A percentile compares a stretch with the other conserved stretches of the same genome.
phyloP scores from a whole-genome alignment of 108 stramenopile genomes.

The Nitzschia sp. region DNA sequence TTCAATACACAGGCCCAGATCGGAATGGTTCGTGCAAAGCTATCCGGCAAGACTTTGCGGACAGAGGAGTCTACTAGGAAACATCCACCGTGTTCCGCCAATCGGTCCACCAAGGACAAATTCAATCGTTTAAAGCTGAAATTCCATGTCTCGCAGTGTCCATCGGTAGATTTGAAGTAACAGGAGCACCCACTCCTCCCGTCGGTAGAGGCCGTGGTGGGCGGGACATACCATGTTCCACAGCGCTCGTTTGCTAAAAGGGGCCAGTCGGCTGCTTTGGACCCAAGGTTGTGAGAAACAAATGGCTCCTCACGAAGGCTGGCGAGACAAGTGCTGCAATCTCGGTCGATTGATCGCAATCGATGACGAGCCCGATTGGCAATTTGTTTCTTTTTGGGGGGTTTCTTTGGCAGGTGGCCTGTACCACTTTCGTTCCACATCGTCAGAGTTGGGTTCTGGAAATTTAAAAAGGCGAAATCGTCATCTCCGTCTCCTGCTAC shows the following conservation, averaged over 20 bases:
- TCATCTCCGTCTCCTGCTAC: too few relatives aligned
- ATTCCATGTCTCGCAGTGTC: conserved; percentile 58
- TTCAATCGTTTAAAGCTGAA: conserved; percentile 69
- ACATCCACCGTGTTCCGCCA: conserved; percentile 27
- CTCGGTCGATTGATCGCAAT: conserved; percentile 38
- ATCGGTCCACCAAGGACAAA: conserved; percentile 46
- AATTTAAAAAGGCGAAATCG: too few relatives aligned
- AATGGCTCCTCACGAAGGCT: background rate
- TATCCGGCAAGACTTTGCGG: conserved; percentile 64
- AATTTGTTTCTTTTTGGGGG: conserved; percentile 8
- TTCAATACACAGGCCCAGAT: conserved; percentile 80
- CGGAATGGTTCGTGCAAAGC: conserved; percentile 74
- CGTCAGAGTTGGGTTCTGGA: too few relatives aligned
- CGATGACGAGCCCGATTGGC: conserved; percentile 48
- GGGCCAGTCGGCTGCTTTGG: conserved; percentile 26
- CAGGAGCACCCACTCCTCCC: conserved; percentile 3
- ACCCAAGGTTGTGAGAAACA: background rate
- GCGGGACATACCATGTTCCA: conserved; percentile 67
- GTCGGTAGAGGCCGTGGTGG: background rate
- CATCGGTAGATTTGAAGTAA: conserved; percentile 86
- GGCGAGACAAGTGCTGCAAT: conserved; percentile 7
- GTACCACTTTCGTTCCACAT: too few relatives aligned
- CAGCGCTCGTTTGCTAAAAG: conserved; percentile 63
- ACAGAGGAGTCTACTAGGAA: conserved; percentile 73
- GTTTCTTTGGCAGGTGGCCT: too few relatives aligned